Conservation (phyloP, 164 flowering plant species). For the Amborella trichopoda region DNA sequence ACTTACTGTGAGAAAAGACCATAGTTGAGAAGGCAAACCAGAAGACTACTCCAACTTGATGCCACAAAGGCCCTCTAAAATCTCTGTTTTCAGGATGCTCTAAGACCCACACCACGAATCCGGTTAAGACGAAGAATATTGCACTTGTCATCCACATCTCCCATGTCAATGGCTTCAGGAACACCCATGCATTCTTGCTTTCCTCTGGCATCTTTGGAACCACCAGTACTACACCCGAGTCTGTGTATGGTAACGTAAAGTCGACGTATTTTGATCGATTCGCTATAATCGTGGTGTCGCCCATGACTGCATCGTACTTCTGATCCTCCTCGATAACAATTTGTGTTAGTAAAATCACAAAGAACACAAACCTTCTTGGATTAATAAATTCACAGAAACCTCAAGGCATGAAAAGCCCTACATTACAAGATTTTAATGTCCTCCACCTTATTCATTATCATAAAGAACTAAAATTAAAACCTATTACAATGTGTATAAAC, state of each 20-base stretch:
- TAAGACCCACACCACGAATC: constrained; percentile 17
- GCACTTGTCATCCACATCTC: constrained; percentile 16
- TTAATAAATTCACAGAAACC: background rate
- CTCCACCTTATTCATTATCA: no score
- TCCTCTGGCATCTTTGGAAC: constrained; percentile 9
- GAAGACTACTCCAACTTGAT: constrained; percentile 13
- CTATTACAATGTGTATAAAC: no score
- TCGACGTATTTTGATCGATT: constrained; percentile 18
- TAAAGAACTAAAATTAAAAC: no score
- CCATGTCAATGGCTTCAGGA: constrained; percentile 16
- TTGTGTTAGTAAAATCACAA: background rate
- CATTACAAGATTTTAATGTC: no score
- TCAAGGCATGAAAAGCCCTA: background rate
- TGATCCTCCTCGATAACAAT: background rate
- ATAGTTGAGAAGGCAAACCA: constrained; percentile 16
- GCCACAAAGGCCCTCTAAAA: constrained; percentile 7
- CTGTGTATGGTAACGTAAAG: constrained; percentile 17
- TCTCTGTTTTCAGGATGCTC: constrained; percentile 13
- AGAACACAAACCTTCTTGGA: background rate
- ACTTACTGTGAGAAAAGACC: constrained; percentile 20
- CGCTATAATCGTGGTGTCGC: constrained; percentile 19
- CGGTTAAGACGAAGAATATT: constrained; percentile 13
- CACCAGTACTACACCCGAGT: constrained; percentile 11
- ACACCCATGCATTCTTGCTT: constrained; percentile 6
- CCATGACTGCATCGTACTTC: constrained; percentile 24